Base-by-base conservation (phyloP, 495 filamentous ascomycete genomes). In the Pseudevernia furfuracea region DNA sequence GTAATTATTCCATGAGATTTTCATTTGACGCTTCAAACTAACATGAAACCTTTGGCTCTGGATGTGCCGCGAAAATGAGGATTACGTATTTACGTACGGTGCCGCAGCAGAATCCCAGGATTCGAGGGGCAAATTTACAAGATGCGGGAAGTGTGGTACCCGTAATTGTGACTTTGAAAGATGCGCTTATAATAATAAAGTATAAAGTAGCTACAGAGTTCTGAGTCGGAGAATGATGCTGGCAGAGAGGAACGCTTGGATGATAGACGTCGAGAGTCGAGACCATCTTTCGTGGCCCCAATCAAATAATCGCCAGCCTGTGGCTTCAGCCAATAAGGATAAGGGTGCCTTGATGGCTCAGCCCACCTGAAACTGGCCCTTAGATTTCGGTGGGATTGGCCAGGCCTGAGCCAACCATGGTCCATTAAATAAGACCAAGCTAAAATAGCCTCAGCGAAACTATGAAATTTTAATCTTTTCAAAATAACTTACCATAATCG, bases 231-330 rank as follows among this genome's bases (percentile, higher is more conserved):
- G 38, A 63, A 44, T 38, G 23, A 9, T n/a, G 25, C 21, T 46
- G 52, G 58, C 38, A 25, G 56, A 34, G 34, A 19, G 25, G 43
- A 62, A 57, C 37, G 61, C 37, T 41, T 62, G 61, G 61, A 30
- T 62, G 17, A 11, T n/a, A 46, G 61, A 63, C 10, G 28, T 23
- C 37, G 59, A 37, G 8, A 34, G 48, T 23, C 23, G 25, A 52
- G 52, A 55, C 30, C 52, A 21, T 34, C 9, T 32, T 32, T 19
- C 4, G 14, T 4, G 15, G 8, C 52, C 52, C 52, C 15, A n/a
- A n/a, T n/a, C n/a, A n/a, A n/a, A n/a, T n/a, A n/a, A 28, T 63
- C 38, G 49, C 30, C 9, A 36, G 38, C 21, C 7, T 23, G 28
- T 43, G 37, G 30, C 53, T 48, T 34, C 17, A 11, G 30, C 61